Evolutionary conservation across 768 basidiomycete genomes (phyloP), one percentile per base, ranked within the genome.

Genomic region (Lactarius tabidus): DNA sequence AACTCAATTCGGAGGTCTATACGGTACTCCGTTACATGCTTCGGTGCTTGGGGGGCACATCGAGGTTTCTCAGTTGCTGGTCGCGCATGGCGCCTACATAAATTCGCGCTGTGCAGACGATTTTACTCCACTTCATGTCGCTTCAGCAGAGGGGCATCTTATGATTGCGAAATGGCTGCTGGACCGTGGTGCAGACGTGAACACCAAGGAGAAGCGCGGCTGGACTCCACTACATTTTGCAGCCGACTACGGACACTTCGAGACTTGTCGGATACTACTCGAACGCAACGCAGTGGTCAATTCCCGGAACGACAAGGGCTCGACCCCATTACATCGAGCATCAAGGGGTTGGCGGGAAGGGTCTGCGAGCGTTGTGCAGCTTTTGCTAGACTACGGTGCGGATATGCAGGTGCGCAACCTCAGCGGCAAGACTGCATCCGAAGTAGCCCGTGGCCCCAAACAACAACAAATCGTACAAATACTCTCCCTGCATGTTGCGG

Each of bases 121-220:
- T 0, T 6, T 0, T 12, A 51, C 48, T 17, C 48, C 48, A 17
- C 23, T 51, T 6, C 48, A 51, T 2, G 0, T 26, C 15, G 26
- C 14, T 4, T 26, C 15, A 1, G 0, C 7, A 26, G 0, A 0
- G 3, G 26, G 26, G 10, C 26, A 15, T 1, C 48, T 8, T 6
- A 12, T 2, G 2, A 2, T 26, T 15, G 48, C 26, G 6, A 51
- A 26, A 2, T 51, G 48, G 48, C 14, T 51, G 26, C 48, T 51
- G 1, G 14, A 12, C 14, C 2, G 2, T 26, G 48, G 15, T 28
- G 48, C 48, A 10, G 5, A 12, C 5, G 48, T 51, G 23, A 26
- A 51, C 48, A 15, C 26, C 23, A 4, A 15, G 48, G 0, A 0
- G 3, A 1, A 51, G 1, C 10, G 15, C 1, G 23, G 48, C 48